Base-by-base conservation (phyloP, 2,329 filamentous ascomycete species). In the Didymella exigua region DNA sequence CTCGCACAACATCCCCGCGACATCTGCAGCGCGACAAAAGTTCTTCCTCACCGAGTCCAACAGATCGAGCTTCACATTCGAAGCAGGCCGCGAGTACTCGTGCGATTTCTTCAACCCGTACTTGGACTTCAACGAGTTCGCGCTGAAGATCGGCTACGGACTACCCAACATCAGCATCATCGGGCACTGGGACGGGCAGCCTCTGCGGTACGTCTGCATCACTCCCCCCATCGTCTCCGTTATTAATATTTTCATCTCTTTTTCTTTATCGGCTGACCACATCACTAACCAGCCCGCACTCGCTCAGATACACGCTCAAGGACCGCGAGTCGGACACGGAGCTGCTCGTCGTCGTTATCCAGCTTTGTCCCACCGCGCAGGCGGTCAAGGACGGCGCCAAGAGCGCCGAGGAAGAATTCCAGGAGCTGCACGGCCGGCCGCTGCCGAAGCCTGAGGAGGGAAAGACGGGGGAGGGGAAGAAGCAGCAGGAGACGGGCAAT, bases 21-120 rank as follows among this genome's bases (percentile, higher is more conserved):
- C 68, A 8, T 72, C 75, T 14, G 71, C 72, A 19, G 78, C 73
- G 49, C 77, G 88, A 58, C 85, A 84, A 73, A 87, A 86, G 66
- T 77, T 79, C 65, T 89, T 88, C 65, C 76, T 89, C 49, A 78
- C 79, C 4, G 79, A 85, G 65, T 72, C 74, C 19, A 80, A 82
- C 52, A 76, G 86, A 60, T 80, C 81, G 59, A 72, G 74, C 2
- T 89, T 88, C 68, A 77, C 76, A 10, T 89, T 89, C 70, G 84
- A 88, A 66, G 78, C 78, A 44, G 86, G 85, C 0, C 78, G 85
- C 59, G 76, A 80, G 53, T 89, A 89, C 75, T 76, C 80, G 56
- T 83, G 81, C 60, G 87, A 90, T 72, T 98, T 99, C 75, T 96
- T 88, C 75, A 98, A 98, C 73, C 89, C 90, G 1, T 97, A 96